These are phyloP conservation scores for Solanum verrucosum DNA, from an alignment of 257 asterid genomes.

Conservation along the genomic window DNA sequence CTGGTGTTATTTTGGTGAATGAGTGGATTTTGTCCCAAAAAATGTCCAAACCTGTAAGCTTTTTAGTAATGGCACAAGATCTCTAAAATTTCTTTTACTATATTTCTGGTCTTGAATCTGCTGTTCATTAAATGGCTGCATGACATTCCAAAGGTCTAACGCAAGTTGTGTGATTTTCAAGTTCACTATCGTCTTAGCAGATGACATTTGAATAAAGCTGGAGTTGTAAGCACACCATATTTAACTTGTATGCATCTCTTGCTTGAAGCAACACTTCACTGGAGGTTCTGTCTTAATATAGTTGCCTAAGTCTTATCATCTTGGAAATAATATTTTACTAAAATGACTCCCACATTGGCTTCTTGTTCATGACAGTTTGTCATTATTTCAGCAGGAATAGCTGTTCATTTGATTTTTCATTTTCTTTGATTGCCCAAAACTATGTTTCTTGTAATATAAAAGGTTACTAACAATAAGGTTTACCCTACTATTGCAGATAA, in stretches of 20 bases:
- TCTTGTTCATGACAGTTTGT: background rate
- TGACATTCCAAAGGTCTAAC: background rate
- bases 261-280: background rate
- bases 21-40: background rate
- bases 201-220: background rate
- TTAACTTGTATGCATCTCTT: background rate
- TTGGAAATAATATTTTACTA: background rate
- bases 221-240: background rate
- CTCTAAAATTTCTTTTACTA: background rate
- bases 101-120: background rate
- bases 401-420: background rate
- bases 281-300: background rate
- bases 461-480: background rate
- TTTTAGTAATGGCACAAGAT: background rate
- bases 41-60: background rate
- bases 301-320: background rate
- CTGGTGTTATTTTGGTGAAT: background rate
- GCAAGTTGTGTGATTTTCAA: background rate
- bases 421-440: background rate
- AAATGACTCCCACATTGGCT: background rate
- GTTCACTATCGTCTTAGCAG: background rate
- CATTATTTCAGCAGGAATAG: background rate
- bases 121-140: background rate
- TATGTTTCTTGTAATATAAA: background rate
- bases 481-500: conserved; percentile 46